These are phyloP conservation scores for Quercus glauca DNA, from an alignment of 306 rosid genomes.

Conservation along the genomic window DNA sequence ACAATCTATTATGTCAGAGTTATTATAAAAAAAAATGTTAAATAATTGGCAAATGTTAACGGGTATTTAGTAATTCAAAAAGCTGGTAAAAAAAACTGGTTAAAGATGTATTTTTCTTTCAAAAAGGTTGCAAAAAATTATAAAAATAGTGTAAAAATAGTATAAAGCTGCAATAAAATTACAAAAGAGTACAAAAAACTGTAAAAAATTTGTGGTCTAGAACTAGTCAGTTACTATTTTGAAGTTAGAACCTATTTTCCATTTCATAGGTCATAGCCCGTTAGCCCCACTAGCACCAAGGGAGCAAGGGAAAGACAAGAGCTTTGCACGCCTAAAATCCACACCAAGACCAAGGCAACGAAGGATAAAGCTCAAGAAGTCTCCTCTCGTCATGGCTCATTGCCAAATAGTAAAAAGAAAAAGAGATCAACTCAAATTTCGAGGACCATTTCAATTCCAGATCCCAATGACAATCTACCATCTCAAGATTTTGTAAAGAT, in stretches of 20 bases:
- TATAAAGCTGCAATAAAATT: no score
- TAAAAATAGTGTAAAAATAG: rapidly evolving
- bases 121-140: no score
- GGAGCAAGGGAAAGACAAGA: neutral
- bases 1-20: rapidly evolving
- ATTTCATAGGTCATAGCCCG: neutral
- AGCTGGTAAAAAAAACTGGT: no score
- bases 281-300: neutral
- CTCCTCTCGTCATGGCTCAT: neutral
- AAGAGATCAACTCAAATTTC: constrained; percentile 30
- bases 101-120: no score
- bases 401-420: constrained; percentile 5
- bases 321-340: neutral
- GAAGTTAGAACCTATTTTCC: neutral
- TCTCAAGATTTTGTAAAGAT: constrained; percentile 18
- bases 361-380: constrained; percentile 6
- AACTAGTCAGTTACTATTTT: neutral
- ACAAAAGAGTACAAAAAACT: no score
- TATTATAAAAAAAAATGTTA: no score
- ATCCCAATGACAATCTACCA: constrained; percentile 24
- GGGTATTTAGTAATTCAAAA: no score
- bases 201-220: no score
- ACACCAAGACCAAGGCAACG: constrained; percentile 23
- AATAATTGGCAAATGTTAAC: no score
- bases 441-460: constrained; percentile 29